These are phyloP conservation scores for Favolaschia claudopus DNA, from an alignment of 768 basidiomycete species.

Conservation along the genomic window DNA sequence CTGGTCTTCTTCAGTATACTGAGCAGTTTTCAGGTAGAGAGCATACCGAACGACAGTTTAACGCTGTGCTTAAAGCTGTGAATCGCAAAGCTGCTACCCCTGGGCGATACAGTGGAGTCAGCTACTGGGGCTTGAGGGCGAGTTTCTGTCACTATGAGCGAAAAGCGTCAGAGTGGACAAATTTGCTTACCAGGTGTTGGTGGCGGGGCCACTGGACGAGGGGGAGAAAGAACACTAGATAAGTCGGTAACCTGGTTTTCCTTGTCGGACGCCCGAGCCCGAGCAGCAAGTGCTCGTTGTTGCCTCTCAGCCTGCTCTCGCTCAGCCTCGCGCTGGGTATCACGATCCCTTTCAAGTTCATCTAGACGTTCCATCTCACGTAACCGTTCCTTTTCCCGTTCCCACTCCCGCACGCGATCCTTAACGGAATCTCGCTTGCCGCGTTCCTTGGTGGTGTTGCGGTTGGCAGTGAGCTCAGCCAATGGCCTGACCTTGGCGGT, in stretches of 20 bases:
- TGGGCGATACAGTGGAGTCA: not conserved
- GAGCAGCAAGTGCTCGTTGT: conserved; percentile 21
- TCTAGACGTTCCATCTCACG: conserved; percentile 72
- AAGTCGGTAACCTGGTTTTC: conserved; percentile 36
- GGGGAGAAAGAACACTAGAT: conserved; percentile 10
- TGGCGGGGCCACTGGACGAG: conserved; percentile 16
- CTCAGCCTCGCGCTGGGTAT: conserved; percentile 49
- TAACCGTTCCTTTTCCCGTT: conserved; percentile 71
- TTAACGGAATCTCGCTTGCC: conserved; percentile 56
- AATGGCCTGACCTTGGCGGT: conserved; percentile 40
- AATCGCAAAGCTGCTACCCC: conserved; percentile 46
- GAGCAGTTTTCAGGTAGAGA: conserved; percentile 3
- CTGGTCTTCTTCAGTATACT: conserved; percentile 41
- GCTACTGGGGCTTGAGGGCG: not conserved
- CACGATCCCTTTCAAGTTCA: conserved; percentile 61
- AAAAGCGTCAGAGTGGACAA: too few species aligned
- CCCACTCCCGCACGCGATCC: conserved; percentile 79
- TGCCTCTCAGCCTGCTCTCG: conserved; percentile 36
- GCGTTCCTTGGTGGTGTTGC: conserved; percentile 30
- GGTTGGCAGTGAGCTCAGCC: conserved; percentile 47
- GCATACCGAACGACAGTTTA: conserved; percentile 75
- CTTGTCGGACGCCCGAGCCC: conserved; percentile 37
- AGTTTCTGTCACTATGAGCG: too few species aligned
- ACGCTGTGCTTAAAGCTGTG: conserved; percentile 71
- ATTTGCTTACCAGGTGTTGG: conserved; percentile 23